Evolutionary conservation across 805 yeast species (phyloP), one percentile per base, ranked within the genome.

Genomic region (Schwanniomyces occidentalis): DNA sequence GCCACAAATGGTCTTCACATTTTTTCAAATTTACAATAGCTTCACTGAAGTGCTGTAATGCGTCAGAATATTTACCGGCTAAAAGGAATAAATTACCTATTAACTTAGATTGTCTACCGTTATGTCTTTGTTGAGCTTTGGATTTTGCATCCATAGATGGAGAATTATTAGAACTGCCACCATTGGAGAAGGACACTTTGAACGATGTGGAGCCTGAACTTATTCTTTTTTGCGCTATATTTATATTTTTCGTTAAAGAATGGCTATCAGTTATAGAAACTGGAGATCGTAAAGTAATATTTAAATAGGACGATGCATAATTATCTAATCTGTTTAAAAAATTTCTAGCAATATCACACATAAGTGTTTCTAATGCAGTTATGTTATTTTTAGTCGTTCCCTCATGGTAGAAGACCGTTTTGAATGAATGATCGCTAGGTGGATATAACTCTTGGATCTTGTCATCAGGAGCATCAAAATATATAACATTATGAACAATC

Each of bases 231-330:
- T 65, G 73, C 10, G 73, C 71, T 24, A 52, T 58, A 16, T 50
- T 45, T n/a, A 69, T 62, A 10, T 74, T 58, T 33, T 62, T 58
- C 3, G 71, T 53, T 18, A 75, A 42, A 8, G 58, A 68, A 27
- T 75, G 69, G 35, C 72, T 69, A 21, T 76, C 75, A 3, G 75
- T 74, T 24, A 79, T 68, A 3, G 80, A 73, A 0, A 85, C 85
- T 0, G 96, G 96, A 0, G 95, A 85, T 45, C 95, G 70, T 40
- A 88, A 69, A 0, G 96, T 84, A 23, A 87, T 85, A 53, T 85
- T 87, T 40, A 80, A 76, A 45, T 82, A 84, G 0, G 95, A 78
- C 3, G 82, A 73, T 7, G 88, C 87, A 48, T 82, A 83, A 5
- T 67, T 73, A 12, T 86, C 81, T 40, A 91, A 65, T 7, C 79